Base-by-base conservation (phyloP, 768 basidiomycete genomes). In the Boletus pseudo-olivaceus region DNA sequence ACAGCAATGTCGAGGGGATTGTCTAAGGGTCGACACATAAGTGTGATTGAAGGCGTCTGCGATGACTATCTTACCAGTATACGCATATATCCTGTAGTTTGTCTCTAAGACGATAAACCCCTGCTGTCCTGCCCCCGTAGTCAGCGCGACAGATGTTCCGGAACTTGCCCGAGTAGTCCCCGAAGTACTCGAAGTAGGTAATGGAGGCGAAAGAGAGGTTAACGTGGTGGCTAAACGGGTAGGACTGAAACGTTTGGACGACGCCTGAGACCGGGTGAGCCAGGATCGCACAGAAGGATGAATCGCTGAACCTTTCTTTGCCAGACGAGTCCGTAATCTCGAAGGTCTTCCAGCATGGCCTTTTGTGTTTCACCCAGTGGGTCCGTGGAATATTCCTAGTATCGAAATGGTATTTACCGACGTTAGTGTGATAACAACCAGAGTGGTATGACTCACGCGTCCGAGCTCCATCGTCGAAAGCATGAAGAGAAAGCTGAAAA, bases 21-120 rank as follows among this genome's bases (percentile, higher is more conserved):
- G 61, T 93, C 93, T 98, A 60, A 42, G 33, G 19, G 51, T 47
- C 56, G 51, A 63, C 58, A 49, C 57, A 55, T 68, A 38, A 68
- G 62, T 43, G 39, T 33, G 30, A 20, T 17, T 23, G 19, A 52
- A 43, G 33, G 26, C 20, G 38, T 27, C 2, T 53, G 52, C 53
- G 35, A 61, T 63, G 54, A 68, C 26, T 49, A 56, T 19, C 48
- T 54, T 59, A 94, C 94, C 88, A 34, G 97, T 99, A 72, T 99
- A 99, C 5, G 97, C 97, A 69, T 98, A 99, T 58, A 99, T 75
- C 61, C 94, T 88, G 75, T 98, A 98, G 75, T 99, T 98, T 19
- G 97, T 98, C 76, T 99, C 97, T 40, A 99, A 79, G 61, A 98
- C 85, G 62, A 98, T 88, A 76, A 97, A 98, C 14, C 95, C 93